phyloP scores from a whole-genome alignment of 345 rosid species.

The Erodium maritimum region DNA sequence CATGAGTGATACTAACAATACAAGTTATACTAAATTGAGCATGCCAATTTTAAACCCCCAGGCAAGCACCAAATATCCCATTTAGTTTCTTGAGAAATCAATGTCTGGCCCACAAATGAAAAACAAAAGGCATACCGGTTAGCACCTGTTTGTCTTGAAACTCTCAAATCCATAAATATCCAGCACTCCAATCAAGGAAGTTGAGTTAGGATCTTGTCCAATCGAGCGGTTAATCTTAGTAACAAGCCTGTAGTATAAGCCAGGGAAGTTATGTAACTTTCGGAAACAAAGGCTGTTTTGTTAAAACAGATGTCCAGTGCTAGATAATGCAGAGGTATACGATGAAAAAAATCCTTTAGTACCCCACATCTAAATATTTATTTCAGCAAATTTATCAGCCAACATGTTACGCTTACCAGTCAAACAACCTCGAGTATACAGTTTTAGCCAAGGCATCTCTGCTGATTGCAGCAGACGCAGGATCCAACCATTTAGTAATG shows the following conservation, averaged over 20 bases:
- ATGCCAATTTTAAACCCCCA: slow-evolving; percentile 5
- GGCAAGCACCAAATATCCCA: background rate
- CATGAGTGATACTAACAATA: background rate
- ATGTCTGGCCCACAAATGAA: slow-evolving; percentile 19
- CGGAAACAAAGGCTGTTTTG: background rate
- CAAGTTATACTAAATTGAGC: background rate
- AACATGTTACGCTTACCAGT: slow-evolving; percentile 51
- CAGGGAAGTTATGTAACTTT: slow-evolving; percentile 10
- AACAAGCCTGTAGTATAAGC: slow-evolving; percentile 60
- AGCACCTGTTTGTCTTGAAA: slow-evolving; percentile 99
- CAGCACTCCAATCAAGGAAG: slow-evolving; percentile 84
- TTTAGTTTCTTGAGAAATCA: slow-evolving; percentile 13
- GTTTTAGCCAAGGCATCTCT: slow-evolving; percentile 96
- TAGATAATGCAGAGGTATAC: slow-evolving; percentile 1
- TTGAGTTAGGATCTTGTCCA: slow-evolving; percentile 92
- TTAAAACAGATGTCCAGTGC: slow-evolving; percentile 3
- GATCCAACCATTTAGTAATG: slow-evolving; percentile 92
- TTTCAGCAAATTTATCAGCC: too few relatives aligned
- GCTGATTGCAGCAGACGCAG: slow-evolving; percentile 68
- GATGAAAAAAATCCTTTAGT: background rate
- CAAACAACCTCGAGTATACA: slow-evolving; percentile 89
- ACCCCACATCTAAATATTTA: background rate
- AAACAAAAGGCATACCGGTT: slow-evolving; percentile 53
- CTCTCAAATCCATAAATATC: slow-evolving; percentile 99
- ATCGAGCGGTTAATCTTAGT: slow-evolving; percentile 84